Base-by-base conservation (phyloP, 352 stramenopile genomes). In the Pseudoperonospora humuli region DNA sequence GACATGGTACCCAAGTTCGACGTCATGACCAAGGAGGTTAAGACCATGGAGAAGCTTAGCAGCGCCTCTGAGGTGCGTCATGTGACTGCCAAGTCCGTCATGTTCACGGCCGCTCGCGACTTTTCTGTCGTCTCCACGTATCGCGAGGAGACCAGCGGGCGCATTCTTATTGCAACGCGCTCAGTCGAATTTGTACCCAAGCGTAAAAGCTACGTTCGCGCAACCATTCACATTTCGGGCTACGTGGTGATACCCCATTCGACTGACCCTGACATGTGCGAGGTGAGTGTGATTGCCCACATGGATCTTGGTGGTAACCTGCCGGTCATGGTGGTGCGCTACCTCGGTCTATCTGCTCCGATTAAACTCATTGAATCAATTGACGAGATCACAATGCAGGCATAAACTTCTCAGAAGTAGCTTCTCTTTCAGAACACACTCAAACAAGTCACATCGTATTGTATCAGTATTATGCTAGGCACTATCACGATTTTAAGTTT, bases 301-400 rank as follows among this genome's bases (percentile, higher is more conserved):
- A 86, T 91, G 61, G 71, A 91, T 39, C 42, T 91, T 23, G 78
- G 73, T 48, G 78, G 78, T 41, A 72, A 75, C 52, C 32, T 91
- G 33, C 78, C 78, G 1, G 61, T 63, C 1, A 76, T 78, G 56
- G 69, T 91, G 8, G 70, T 91, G 54, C 70, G 74, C 14, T 86
- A 84, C 55, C 50, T 88, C 8, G 78, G 78, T 13, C 61, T 87
- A 9, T 86, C 78, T 15, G 76, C 75, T 4, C 78, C 78, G 2
- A 91, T 91, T 50, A 88, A 91, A 61, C 60, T 91, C 11, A 57
- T 91, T n/a, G 71, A 87, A 41, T 83, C 84, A 65, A 74, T 91
- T 25, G 52, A 62, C 34, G 53, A 74, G 38, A 54, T 77, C 39
- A 69, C 51, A 0, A 26, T 60, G 40, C 37, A 39, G 20, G 45